Evolutionary conservation across 148 eudicot genomes (phyloP).

Genomic region (Heliosperma pusillum): DNA sequence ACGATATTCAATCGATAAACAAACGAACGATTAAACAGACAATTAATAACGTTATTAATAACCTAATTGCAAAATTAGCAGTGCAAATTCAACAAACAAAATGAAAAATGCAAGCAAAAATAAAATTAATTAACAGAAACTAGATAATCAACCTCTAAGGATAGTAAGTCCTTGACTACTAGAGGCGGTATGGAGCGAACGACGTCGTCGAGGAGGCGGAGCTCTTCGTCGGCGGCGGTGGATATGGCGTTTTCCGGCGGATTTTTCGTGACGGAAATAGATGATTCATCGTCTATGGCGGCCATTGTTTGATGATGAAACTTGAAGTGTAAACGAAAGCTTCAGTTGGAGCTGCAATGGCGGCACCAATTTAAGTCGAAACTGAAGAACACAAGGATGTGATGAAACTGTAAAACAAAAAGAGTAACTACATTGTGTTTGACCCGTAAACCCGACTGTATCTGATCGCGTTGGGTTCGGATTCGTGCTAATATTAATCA

Average conservation of each 20-base stretch:
- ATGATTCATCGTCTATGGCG: background rate
- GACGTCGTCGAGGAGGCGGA: conserved; percentile 43
- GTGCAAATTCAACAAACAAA: background rate
- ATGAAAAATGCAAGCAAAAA: background rate
- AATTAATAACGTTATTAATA: background rate
- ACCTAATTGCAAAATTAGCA: background rate
- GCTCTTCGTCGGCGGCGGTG: conserved; percentile 30
- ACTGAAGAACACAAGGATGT: background rate
- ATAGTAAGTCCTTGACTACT: conserved; percentile 50
- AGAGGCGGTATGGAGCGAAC: conserved; percentile 39
- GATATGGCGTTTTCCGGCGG: background rate
- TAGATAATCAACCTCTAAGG: conserved; percentile 37
- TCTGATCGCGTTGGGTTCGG: background rate
- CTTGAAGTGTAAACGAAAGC: background rate
- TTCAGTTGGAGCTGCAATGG: conserved; percentile 13
- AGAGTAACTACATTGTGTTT: background rate
- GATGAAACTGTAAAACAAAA: background rate
- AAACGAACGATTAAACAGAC: background rate
- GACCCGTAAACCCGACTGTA: background rate
- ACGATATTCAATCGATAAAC: background rate
- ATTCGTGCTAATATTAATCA: no score
- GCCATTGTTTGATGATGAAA: background rate
- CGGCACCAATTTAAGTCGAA: background rate
- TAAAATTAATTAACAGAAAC: background rate
- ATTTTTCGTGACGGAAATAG: background rate